Evolutionary conservation across 2,329 filamentous ascomycete genomes (phyloP), one percentile per base, ranked within the genome.

Genomic region (Curvularia hawaiiensis): DNA sequence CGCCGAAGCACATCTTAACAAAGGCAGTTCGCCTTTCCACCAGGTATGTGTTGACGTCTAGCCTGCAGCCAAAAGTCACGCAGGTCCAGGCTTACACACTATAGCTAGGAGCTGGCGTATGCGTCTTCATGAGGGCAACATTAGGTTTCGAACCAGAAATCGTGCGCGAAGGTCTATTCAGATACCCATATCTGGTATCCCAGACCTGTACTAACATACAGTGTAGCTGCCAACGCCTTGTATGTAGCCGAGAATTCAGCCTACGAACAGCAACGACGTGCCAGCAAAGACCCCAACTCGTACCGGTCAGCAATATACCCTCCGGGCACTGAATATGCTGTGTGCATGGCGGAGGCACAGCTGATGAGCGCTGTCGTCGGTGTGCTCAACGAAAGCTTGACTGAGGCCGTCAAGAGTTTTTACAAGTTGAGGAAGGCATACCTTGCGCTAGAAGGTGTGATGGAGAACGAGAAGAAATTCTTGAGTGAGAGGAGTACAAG

Each of bases 391-490:
- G 95, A 98, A 79, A 97, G 91, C 72, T 78, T 98, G 67, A 94
- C 93, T 0, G 95, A 98, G 75, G 92, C 88, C 16, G 85, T 98
- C 75, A 92, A 89, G 77, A 92, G 92, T 6, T 98, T 98, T 71
- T 96, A 96, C 73, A 96, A 95, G 77, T 78, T 98, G 66, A 84
- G 94, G 60, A 96, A 96, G 74, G 94, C 94, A 0, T 98, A 90
- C 69, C 80, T 92, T 39, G 89, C 92, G 0, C 81, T 99, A 3
- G 90, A 97, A 68, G 83, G 83, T 10, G 90, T 99, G 54, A 83
- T 93, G 71, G 84, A 90, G 59, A 85, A 88, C 33, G 93, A 97
- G 77, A 84, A 84, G 24, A 86, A 83, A 59, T 87, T 83, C 59
- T 69, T 86, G 54, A 72, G 67, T 14, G 62, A 71, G 58, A 73